These are phyloP conservation scores for Cutaneotrichosporon dermatis DNA, from an alignment of 1,284 basidiomycete genomes.

Conservation along the genomic window DNA sequence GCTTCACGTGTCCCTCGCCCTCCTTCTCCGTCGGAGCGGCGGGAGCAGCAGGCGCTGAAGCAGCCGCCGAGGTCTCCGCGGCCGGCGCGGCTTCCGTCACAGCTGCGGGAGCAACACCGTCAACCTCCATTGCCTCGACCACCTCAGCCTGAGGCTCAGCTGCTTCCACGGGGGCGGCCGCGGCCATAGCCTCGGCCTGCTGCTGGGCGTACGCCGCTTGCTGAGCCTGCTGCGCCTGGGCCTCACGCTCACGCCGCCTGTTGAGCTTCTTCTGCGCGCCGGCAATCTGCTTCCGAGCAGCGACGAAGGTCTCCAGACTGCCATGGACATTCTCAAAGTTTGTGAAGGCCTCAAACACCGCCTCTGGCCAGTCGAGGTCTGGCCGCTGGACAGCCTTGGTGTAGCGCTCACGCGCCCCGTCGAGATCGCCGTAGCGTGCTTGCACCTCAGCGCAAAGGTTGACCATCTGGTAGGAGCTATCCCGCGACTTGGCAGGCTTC, in stretches of 20 bases:
- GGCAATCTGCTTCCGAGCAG: constrained; percentile 64
- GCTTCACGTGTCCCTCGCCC: constrained; percentile 26
- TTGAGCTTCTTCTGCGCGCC: constrained; percentile 62
- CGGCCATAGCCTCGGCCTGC: constrained; percentile 7
- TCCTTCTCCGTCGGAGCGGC: constrained; percentile 4
- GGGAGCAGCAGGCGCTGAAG: constrained; percentile 10
- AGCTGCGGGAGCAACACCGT: constrained; percentile 1
- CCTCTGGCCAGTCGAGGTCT: constrained; percentile 87
- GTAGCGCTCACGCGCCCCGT: constrained; percentile 63
- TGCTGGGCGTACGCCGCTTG: constrained; percentile 18
- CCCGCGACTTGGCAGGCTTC: constrained; percentile 23
- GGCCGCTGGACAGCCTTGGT: constrained; percentile 55
- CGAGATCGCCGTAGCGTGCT: constrained; percentile 56
- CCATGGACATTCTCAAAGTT: constrained; percentile 82
- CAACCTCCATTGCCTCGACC: constrained; percentile 1
- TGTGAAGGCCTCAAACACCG: constrained; percentile 80
- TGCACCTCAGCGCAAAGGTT: constrained; percentile 35
- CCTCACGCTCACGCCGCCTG: constrained; percentile 62
- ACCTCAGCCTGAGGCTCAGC: not conserved
- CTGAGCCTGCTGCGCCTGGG: constrained; percentile 13
- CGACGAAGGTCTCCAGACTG: constrained; percentile 62
- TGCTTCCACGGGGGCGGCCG: constrained; percentile 3
- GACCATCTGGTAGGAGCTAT: constrained; percentile 32
- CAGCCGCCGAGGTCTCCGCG: not conserved
- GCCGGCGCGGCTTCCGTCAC: not conserved